Evolutionary conservation across 2,329 filamentous ascomycete genomes (phyloP).

Genomic region (Talaromyces rugulosus): DNA sequence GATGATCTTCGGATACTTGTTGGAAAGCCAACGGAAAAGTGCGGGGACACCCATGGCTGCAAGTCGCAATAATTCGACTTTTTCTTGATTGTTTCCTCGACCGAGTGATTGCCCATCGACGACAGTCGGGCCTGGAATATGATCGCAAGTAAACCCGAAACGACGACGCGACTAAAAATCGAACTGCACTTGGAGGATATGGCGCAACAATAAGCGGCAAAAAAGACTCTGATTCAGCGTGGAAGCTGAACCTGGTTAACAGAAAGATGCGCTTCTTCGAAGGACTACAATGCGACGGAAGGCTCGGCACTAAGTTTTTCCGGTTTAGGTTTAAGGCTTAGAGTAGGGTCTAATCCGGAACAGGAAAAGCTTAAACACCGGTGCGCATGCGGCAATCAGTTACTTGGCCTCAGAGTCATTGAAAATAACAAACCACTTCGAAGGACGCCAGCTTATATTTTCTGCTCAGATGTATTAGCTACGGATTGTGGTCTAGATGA

Average conservation of each 20-base stretch:
- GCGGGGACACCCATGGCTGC: conserved; percentile 82
- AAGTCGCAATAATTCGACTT: neutral
- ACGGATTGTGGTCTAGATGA: conserved; percentile 27
- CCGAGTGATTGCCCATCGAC: neutral
- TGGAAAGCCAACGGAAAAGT: conserved; percentile 92
- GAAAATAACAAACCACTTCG: neutral
- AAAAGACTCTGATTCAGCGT: conserved; percentile 2
- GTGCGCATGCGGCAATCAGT: neutral
- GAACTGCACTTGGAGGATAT: neutral
- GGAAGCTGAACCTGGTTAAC: conserved; percentile 6
- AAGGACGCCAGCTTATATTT: neutral
- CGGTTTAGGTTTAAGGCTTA: neutral
- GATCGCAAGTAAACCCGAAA: neutral
- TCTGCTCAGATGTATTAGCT: conserved; percentile 9
- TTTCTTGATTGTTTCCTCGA: neutral
- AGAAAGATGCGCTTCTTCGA: neutral
- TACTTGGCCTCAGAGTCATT: conserved; percentile 10
- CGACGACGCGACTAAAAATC: neutral
- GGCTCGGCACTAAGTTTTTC: conserved; percentile 12
- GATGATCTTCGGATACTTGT: conserved; percentile 97
- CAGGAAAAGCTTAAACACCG: conserved; percentile 10
- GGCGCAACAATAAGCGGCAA: neutral
- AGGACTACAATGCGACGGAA: conserved; percentile 3
- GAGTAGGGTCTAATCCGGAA: neutral
- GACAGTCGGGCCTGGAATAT: neutral